phyloP scores from a whole-genome alignment of 352 stramenopile genomes.

The Stephanocyclus meneghinianus region DNA sequence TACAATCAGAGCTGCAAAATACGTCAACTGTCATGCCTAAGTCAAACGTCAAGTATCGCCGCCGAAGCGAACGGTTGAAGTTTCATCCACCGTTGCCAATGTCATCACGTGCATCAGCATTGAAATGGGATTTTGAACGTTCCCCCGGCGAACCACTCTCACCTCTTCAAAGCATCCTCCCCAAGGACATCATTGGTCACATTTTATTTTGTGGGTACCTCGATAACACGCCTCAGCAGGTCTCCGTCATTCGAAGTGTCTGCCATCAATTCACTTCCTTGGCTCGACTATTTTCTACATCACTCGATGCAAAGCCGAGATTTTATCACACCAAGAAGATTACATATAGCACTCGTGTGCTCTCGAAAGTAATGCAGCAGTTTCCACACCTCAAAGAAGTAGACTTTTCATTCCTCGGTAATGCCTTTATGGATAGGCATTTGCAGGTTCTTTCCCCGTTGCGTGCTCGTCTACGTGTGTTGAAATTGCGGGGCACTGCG shows the following conservation, averaged over 20 bases:
- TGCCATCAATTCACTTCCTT: slow-evolving; percentile 16
- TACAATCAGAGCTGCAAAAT: neutral
- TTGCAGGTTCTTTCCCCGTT: slow-evolving; percentile 22
- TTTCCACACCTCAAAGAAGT: slow-evolving; percentile 23
- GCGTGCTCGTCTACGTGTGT: slow-evolving; percentile 12
- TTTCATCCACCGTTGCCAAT: neutral
- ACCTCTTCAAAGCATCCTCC: neutral
- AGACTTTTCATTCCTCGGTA: slow-evolving; percentile 28
- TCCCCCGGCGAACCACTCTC: neutral
- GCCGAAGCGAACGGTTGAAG: neutral
- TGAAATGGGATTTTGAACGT: neutral
- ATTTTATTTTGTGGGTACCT: slow-evolving; percentile 29
- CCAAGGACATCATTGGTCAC: slow-evolving; percentile 12
- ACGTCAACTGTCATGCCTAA: neutral
- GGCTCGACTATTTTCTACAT: neutral
- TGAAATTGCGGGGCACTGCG: slow-evolving; percentile 33
- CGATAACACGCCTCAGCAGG: slow-evolving; percentile 12
- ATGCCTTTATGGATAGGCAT: slow-evolving; percentile 22
- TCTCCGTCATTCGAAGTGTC: neutral
- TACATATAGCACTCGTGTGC: neutral
- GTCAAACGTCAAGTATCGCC: neutral
- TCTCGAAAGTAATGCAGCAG: slow-evolving; percentile 18
- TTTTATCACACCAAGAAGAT: neutral
- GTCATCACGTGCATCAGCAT: neutral
- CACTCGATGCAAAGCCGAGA: slow-evolving; percentile 5